Evolutionary conservation across 1,284 basidiomycete genomes (phyloP), one percentile per base, ranked within the genome.

Genomic region (Puccinia polysora): DNA sequence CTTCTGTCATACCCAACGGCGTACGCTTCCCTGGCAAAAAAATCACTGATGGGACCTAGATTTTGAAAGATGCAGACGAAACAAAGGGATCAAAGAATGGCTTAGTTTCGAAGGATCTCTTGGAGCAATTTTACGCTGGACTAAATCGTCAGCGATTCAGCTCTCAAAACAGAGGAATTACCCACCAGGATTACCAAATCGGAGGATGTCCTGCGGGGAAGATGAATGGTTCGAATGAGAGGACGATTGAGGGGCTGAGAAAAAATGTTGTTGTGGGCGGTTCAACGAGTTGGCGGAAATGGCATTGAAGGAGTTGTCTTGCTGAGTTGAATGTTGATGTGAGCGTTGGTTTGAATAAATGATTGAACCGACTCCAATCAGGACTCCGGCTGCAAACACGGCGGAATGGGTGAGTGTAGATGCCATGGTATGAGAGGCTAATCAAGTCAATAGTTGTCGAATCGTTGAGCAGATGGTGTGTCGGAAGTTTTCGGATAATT

Each of bases 1-100:
- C 91, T 84, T 62, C 96, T 84, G 80, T 99, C 95, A 80, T 98
- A 98, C 2, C 86, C 90, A 3, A 90, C 87, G 28, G 90, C 87
- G 78, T 95, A 96, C 7, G 89, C 91, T 77, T 86, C 86, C 49
- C 90, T 85, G 38, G 87, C 84, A 50, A 96, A 83, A 12, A 88
- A 81, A 80, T 97, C 92, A 4, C 88, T 84, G 32, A 91, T 84
- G 14, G 92, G 93, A 18, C 93, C 93, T 91, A 74, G 32, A 65
- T 38, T 43, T 43, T 43, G 40, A 43, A 8, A 43, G 40, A 43
- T n/a, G n/a, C n/a, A 18, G 40, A 43, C 18, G 8, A 43, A 43
- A 43, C 18, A 8, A 43, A 43, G 18, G 8, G 8, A 8, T 43
- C 18, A 43, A 43, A 8, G 18, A 43, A 43, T 43, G 8, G 18